phyloP scores from a whole-genome alignment of 164 flowering plant species.

The Stephania yunnanensis region DNA sequence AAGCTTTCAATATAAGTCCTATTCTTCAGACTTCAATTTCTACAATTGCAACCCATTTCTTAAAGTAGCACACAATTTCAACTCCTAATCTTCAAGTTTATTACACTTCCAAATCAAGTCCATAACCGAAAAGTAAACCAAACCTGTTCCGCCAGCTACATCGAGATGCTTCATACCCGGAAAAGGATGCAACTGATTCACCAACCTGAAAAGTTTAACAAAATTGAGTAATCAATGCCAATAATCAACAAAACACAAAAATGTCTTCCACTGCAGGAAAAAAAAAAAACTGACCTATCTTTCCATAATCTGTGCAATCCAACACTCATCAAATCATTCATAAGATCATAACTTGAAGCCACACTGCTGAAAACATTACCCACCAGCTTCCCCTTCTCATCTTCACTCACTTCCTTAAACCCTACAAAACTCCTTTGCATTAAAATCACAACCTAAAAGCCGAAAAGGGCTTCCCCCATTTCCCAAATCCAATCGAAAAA shows the following conservation, averaged over 20 bases:
- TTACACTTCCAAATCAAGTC: neutral
- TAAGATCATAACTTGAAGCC: conserved; percentile 84
- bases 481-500: too few relatives aligned
- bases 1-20: neutral
- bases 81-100: neutral
- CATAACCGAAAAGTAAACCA: conserved; percentile 2
- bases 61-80: neutral
- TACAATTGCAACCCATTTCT: neutral
- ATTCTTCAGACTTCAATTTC: neutral
- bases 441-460: neutral
- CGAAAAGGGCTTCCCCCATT: too few relatives aligned
- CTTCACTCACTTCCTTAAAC: conserved; percentile 81
- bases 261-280: neutral
- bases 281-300: conserved; percentile 58
- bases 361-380: conserved; percentile 85
- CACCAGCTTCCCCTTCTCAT: conserved; percentile 78
- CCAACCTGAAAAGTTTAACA: conserved; percentile 44
- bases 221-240: neutral
- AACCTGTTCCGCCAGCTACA: conserved; percentile 99
- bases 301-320: conserved; percentile 95
- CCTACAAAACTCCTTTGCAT: conserved; percentile 37
- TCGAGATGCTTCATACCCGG: conserved; percentile 99
- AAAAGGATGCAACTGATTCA: conserved; percentile 75
- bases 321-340: conserved; percentile 97
- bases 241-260: conserved; percentile 1